Base-by-base conservation (phyloP, 805 yeast species). In the Zygosaccharomyces rouxii region DNA sequence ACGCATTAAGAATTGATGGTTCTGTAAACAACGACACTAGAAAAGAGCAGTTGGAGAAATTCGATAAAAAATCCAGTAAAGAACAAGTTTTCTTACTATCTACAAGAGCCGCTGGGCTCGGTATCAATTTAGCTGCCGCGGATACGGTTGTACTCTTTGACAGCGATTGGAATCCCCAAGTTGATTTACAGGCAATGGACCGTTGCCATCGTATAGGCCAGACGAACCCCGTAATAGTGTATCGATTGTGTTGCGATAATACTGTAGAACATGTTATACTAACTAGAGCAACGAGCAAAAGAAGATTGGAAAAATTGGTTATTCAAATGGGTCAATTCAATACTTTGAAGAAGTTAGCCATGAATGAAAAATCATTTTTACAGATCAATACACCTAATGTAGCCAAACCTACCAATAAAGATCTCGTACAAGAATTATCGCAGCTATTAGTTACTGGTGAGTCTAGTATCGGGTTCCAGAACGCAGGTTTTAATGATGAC, bases 151-250 rank as follows among this genome's bases (percentile, higher is more conserved):
- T 92, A 3, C 59, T 92, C 9, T 89, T 88, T 62, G 99, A 92
- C 60, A 85, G 89, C 48, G 99, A 92, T 62, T 92, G 97, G 96
- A 92, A 92, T 60, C 99, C 98, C 0, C 97, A 92, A 62, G 95
- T 89, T 53, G 98, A 92, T 67, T 71, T 89, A 44, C 99, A 92
- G 64, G 98, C 98, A 0, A 92, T 92, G 81, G 98, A 90, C 59
- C 75, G 99, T 47, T 95, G 86, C 10, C 98, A 92, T 63, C 74
- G 99, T 60, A 88, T 94, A 47, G 98, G 98, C 0, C 99, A 92
- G 64, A 75, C 71, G 1, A 80, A 78, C 47, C 97, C 97, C 1
- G 96, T 90, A 4, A 73, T 87, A 19, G 78, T 92, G 1, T 88
- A 84, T 62, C 75, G 98, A 52, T 74, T 94, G 21, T 83, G 89